phyloP scores from a whole-genome alignment of 768 basidiomycete genomes.

The Leccinum arenicola region DNA sequence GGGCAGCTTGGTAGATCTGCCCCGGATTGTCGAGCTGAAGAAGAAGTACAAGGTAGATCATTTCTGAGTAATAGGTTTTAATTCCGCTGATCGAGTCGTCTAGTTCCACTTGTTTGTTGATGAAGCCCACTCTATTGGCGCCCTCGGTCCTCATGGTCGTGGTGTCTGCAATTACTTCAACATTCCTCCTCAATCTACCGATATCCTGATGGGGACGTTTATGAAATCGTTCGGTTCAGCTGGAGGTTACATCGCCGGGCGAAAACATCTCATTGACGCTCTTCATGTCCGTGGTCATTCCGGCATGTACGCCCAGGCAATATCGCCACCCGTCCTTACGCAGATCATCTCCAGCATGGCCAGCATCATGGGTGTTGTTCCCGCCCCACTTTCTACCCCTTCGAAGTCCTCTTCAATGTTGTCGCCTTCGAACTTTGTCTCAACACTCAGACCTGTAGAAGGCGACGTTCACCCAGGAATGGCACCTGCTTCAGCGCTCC shows the following conservation, averaged over 20 bases:
- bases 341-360: constrained; percentile 93
- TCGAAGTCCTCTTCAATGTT: constrained; percentile 26
- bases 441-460: constrained; percentile 33
- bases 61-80: constrained; percentile 13
- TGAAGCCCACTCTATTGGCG: constrained; percentile 97
- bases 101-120: constrained; percentile 97
- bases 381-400: constrained; percentile 31
- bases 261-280: constrained; percentile 73
- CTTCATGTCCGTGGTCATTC: constrained; percentile 81
- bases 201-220: constrained; percentile 98
- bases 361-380: constrained; percentile 87
- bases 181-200: constrained; percentile 74
- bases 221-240: constrained; percentile 94
- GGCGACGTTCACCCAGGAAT: constrained; percentile 64
- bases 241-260: constrained; percentile 92
- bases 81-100: not conserved
- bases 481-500: constrained; percentile 61
- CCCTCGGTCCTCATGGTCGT: constrained; percentile 90
- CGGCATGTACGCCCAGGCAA: constrained; percentile 83
- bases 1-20: constrained; percentile 88
- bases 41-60: constrained; percentile 83
- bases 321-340: constrained; percentile 86
- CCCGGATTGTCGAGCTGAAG: constrained; percentile 81
- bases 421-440: constrained; percentile 31
- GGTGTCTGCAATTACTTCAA: constrained; percentile 95